Base-by-base conservation (phyloP, 257 asterid genomes). In the Gentiana dahurica region DNA sequence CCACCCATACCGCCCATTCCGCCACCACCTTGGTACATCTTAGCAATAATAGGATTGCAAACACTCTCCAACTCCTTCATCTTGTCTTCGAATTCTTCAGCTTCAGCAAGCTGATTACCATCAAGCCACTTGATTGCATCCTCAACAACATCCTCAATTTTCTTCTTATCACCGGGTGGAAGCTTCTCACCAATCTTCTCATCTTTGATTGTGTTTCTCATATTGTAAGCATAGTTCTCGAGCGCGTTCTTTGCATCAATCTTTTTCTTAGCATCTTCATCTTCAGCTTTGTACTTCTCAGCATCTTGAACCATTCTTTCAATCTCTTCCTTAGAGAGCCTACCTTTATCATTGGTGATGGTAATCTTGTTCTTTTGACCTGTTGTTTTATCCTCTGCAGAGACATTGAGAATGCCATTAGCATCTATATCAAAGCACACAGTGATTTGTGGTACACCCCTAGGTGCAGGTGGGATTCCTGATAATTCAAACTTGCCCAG, bases 331-430 rank as follows among this genome's bases (percentile, higher is more conserved):
- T 79, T 81, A 0, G 84, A 72, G 1, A 82, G 81, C 2, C 86
- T 65, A 12, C 89, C 93, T 66, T 84, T 81, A 74, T 84, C 90
- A 1, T 84, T 84, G 66, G 94, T 81, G 49, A 84, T 79, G 0
- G 94, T 84, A 62, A 84, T 84, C 71, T 79, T 79, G 77, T 79
- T 84, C 81, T 79, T 84, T 67, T 79, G 87, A 0, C 94, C 94
- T 0, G 90, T 81, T 0, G 94, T 84, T 61, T 79, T 81, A 61
- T 84, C 85, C 67, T 84, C 87, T 0, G 94, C 94, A 0, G 90
- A 81, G 32, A 81, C 87, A 8, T 84, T 81, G 45, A 84, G 15
- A 9, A 84, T 84, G 7, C 85, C 91, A 38, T 82, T 82, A 11
- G 87, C 84, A 46, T 82, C 91, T 11, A 79, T 79, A 62, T 82